Percentiles rank a stretch among this genome's conserved stretches.
Conservation (phyloP, 202 grass and related monocot species). For the Digitaria exilis region DNA sequence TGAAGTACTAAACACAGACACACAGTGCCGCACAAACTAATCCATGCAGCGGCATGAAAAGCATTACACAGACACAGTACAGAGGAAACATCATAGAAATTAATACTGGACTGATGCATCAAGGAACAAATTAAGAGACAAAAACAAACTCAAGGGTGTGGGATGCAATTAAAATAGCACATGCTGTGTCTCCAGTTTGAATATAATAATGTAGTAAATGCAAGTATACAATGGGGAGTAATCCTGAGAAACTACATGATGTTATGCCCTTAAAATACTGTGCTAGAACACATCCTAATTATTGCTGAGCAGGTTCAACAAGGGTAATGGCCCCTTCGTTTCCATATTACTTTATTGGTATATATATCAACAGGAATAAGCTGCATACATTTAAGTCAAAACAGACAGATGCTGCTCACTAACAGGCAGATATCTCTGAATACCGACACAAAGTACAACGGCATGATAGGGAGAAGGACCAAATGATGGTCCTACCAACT, state of each 20-base stretch:
- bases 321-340: neutral
- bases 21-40: constrained; percentile 6
- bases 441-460: neutral
- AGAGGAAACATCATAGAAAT: neutral
- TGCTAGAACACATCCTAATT: neutral
- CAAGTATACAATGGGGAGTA: neutral
- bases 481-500: neutral
- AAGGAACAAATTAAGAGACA: constrained; percentile 6
- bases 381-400: neutral
- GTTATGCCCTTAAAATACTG: neutral
- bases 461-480: neutral
- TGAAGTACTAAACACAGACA: neutral
- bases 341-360: neutral
- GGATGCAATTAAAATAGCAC: neutral
- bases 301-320: neutral
- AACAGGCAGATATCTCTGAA: neutral
- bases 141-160: neutral
- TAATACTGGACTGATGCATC: neutral
- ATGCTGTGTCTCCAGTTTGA: neutral
- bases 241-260: neutral
- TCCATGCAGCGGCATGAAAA: constrained; percentile 2
- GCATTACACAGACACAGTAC: neutral
- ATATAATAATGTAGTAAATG: constrained; percentile 2
- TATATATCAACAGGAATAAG: neutral
- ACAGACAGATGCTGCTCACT: neutral